These are phyloP conservation scores for Globisporangium sylvaticum DNA, from an alignment of 352 stramenopile species.

Conservation along the genomic window DNA sequence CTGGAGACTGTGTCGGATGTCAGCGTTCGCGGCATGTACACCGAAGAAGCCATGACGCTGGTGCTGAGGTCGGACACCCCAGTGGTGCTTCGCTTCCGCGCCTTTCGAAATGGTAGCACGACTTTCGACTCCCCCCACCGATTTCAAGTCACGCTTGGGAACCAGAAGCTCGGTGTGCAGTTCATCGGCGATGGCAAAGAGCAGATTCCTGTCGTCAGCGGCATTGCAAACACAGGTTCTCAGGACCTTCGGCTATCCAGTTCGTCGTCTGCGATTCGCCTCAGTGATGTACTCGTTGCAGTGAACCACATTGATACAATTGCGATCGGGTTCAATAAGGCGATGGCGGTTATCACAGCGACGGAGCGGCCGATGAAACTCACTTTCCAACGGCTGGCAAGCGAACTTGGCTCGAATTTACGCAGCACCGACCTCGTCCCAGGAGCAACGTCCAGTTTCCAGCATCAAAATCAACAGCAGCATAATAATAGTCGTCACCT, in stretches of 20 bases:
- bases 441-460: background rate
- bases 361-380: constrained; percentile 36
- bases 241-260: background rate
- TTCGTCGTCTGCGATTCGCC: constrained; percentile 14
- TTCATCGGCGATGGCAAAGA: constrained; percentile 44
- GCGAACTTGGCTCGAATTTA: constrained; percentile 5
- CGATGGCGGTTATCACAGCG: constrained; percentile 33
- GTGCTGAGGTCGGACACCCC: constrained; percentile 25
- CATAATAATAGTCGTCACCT: background rate
- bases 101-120: constrained; percentile 9
- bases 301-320: constrained; percentile 55
- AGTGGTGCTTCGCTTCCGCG: constrained; percentile 48
- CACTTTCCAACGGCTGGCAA: constrained; percentile 46
- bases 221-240: constrained; percentile 12
- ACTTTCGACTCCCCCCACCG: constrained; percentile 22
- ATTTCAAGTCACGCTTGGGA: constrained; percentile 37
- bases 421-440: background rate
- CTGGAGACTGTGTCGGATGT: constrained; percentile 44
- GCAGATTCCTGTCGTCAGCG: constrained; percentile 44
- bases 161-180: constrained; percentile 37
- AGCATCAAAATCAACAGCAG: background rate
- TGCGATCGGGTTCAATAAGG: constrained; percentile 29
- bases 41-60: constrained; percentile 30
- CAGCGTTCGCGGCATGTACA: constrained; percentile 28
- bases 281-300: constrained; percentile 50